Evolutionary conservation across 225 moss, liverwort and hornwort species (phyloP).

Genomic region (Polytrichum formosum): DNA sequence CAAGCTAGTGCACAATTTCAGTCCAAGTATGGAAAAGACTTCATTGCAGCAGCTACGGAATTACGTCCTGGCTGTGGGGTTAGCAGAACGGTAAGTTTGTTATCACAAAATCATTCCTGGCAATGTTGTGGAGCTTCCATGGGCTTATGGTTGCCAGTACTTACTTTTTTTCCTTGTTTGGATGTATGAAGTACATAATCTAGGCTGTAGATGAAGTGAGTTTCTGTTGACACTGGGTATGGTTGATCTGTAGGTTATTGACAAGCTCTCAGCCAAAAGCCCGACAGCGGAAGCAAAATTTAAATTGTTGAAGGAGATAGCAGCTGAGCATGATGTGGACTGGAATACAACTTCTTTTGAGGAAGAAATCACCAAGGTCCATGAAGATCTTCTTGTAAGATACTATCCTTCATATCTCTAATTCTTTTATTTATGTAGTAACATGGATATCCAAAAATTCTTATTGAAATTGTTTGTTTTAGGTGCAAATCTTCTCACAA

Average conservation of each 20-base stretch:
- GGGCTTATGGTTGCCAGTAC: too few relatives aligned
- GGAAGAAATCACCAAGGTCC: conserved; percentile 20
- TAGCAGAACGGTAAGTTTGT: conserved; percentile 48
- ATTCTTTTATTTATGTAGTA: too few relatives aligned
- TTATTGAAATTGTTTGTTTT: background rate
- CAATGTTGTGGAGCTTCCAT: too few relatives aligned
- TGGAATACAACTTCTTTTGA: conserved; percentile 47
- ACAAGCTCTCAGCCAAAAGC: conserved; percentile 43
- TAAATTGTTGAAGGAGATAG: conserved; percentile 55
- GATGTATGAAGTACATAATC: too few relatives aligned
- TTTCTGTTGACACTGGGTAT: background rate
- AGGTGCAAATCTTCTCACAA: background rate
- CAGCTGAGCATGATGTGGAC: conserved; percentile 42
- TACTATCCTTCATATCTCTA: background rate
- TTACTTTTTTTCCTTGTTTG: too few relatives aligned
- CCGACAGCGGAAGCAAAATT: conserved; percentile 41
- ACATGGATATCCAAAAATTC: too few relatives aligned
- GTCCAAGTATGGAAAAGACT: conserved; percentile 77
- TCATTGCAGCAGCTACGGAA: conserved; percentile 50
- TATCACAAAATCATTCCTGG: too few relatives aligned
- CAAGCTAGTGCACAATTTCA: conserved; percentile 57
- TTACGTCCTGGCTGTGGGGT: conserved; percentile 70
- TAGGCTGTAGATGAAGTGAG: background rate
- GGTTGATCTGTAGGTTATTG: conserved; percentile 33
- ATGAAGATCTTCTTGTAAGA: conserved; percentile 46